Evolutionary conservation across 805 yeast genomes (phyloP).

Genomic region (Lipomyces yamanashiensis): DNA sequence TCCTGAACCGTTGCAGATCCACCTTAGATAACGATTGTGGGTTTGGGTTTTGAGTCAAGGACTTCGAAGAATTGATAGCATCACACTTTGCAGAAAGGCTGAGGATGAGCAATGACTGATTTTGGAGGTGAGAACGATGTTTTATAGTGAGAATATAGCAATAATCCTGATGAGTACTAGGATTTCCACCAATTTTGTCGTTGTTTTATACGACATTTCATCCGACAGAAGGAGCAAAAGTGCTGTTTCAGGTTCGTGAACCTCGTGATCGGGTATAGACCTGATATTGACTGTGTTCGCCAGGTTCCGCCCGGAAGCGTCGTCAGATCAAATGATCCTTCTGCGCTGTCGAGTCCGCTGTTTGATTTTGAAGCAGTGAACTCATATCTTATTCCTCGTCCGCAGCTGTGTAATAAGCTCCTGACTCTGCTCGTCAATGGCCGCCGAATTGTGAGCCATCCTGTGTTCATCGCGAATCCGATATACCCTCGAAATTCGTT

Average conservation of each 20-base stretch:
- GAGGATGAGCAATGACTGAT: not conserved
- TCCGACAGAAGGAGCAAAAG: conserved; percentile 94
- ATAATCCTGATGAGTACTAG: conserved; percentile 42
- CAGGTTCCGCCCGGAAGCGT: conserved; percentile 74
- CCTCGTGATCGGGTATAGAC: not conserved
- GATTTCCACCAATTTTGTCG: conserved; percentile 87
- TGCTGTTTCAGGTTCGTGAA: conserved; percentile 64
- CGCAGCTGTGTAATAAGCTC: conserved; percentile 82
- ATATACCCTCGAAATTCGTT: conserved; percentile 89
- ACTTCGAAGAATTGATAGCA: no score
- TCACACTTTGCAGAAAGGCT: no score
- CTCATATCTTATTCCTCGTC: conserved; percentile 92
- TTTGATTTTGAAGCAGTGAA: conserved; percentile 85
- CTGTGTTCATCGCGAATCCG: conserved; percentile 76
- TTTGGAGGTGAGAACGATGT: not conserved
- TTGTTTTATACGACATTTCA: conserved; percentile 90
- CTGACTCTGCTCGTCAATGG: conserved; percentile 73
- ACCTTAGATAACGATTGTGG: no score
- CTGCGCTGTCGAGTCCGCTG: conserved; percentile 46
- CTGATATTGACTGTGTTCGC: not conserved
- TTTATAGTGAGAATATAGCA: not conserved
- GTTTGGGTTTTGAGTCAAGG: no score
- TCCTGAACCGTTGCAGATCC: no score
- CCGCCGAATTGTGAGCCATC: conserved; percentile 81
- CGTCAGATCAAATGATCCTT: conserved; percentile 33